Conservation (phyloP, 2,329 filamentous ascomycete genomes). For the Sporothrix inflata region DNA sequence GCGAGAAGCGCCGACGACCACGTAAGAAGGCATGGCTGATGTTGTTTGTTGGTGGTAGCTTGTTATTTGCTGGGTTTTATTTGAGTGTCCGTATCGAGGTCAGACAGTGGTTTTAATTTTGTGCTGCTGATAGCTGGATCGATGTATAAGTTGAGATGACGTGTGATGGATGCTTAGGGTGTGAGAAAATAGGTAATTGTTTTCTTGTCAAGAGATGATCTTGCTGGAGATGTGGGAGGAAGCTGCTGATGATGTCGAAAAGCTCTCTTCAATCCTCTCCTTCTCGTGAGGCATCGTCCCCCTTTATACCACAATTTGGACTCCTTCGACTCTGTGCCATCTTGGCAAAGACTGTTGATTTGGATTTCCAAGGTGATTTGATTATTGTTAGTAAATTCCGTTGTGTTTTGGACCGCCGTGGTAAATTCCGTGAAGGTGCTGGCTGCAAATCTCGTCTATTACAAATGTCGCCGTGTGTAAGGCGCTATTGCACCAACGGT, state of each 20-base stretch:
- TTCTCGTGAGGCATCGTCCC: not conserved
- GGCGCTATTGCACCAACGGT: not conserved
- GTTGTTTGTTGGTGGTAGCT: not conserved
- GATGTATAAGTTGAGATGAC: not conserved
- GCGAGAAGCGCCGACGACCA: conserved; percentile 35
- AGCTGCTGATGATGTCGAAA: not conserved
- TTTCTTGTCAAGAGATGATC: not conserved
- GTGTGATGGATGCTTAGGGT: not conserved
- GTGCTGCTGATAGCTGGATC: not conserved
- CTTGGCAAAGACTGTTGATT: not conserved
- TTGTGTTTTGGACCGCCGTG: conserved; percentile 4
- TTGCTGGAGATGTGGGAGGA: not conserved
- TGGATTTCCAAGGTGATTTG: not conserved
- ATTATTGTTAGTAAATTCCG: not conserved
- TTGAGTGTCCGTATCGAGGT: not conserved
- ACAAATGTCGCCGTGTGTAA: not conserved
- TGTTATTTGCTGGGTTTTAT: not conserved
- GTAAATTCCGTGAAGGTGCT: conserved; percentile 7
- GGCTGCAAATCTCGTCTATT: not conserved
- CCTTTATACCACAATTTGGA: not conserved
- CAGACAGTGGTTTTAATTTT: not conserved
- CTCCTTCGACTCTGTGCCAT: not conserved
- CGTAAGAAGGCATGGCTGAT: conserved; percentile 35
- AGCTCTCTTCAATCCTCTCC: not conserved
- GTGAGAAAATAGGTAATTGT: not conserved